These are phyloP conservation scores for Epichloe sp. DNA, from an alignment of 2,329 filamentous ascomycete genomes.

Conservation along the genomic window DNA sequence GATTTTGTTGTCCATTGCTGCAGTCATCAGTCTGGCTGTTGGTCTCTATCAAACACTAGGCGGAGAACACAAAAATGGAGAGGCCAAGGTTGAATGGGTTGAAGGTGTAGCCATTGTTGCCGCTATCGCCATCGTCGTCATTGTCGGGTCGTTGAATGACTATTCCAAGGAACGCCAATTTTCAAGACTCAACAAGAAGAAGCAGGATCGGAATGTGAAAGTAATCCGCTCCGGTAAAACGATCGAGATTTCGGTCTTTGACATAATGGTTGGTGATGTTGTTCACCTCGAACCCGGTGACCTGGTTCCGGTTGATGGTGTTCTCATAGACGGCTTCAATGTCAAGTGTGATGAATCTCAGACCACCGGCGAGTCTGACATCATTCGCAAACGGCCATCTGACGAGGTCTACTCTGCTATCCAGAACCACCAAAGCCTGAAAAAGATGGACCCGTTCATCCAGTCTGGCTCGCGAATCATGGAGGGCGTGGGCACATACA, in stretches of 20 bases:
- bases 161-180: constrained; percentile 74
- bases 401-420: constrained; percentile 60
- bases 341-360: constrained; percentile 69
- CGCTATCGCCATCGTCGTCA: constrained; percentile 64
- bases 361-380: constrained; percentile 66
- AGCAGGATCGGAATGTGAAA: constrained; percentile 62
- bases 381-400: constrained; percentile 53
- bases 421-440: constrained; percentile 48
- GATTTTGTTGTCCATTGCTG: constrained; percentile 57
- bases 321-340: constrained; percentile 60
- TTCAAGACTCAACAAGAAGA: constrained; percentile 65
- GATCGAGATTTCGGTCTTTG: constrained; percentile 55
- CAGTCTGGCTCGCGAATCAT: constrained; percentile 72
- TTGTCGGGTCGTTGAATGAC: constrained; percentile 66
- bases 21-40: constrained; percentile 58
- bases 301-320: constrained; percentile 59
- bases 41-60: constrained; percentile 67
- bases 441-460: constrained; percentile 72
- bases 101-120: constrained; percentile 72
- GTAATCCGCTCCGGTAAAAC: constrained; percentile 58
- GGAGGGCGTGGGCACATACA: constrained; percentile 62
- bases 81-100: constrained; percentile 59
- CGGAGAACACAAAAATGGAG: constrained; percentile 32
- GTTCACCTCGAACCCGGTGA: constrained; percentile 63
- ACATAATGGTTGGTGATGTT: constrained; percentile 57